Conservation (phyloP, 331 rosid genomes). For the Pyracantha coccinea region DNA sequence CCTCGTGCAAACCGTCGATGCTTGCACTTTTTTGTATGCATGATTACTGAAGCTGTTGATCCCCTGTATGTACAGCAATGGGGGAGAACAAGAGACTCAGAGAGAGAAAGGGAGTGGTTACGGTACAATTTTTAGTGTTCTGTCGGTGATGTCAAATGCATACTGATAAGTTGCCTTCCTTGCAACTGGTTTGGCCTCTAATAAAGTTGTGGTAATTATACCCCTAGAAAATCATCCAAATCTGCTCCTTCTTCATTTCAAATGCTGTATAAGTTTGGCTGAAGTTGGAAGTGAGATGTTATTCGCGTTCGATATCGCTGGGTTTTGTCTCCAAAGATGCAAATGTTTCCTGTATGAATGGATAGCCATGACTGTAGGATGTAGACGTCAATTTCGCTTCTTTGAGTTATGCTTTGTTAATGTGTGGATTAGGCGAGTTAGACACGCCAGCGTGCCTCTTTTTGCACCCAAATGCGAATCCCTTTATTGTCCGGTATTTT, state of each 20-base stretch:
- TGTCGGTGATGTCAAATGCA: constrained; percentile 1
- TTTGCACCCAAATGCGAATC: background rate
- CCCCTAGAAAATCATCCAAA: background rate
- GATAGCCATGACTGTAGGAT: background rate
- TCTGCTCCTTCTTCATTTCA: background rate
- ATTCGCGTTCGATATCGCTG: background rate
- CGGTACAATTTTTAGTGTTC: constrained; percentile 5
- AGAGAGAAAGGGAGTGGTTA: constrained; percentile 20
- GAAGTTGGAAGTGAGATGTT: background rate
- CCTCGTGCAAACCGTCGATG: constrained; percentile 17
- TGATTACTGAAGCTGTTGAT: constrained; percentile 18
- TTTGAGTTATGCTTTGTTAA: background rate
- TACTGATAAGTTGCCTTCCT: constrained; percentile 15
- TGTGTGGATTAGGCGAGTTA: background rate
- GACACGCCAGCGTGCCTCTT: background rate
- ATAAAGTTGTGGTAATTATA: background rate
- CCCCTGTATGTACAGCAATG: constrained; percentile 36
- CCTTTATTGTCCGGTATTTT: background rate
- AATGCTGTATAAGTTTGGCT: background rate
- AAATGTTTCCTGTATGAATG: background rate
- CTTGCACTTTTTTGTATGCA: constrained; percentile 17
- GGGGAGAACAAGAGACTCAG: too few species aligned
- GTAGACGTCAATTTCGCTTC: background rate
- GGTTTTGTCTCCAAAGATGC: background rate
- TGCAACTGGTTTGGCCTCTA: constrained; percentile 23